Conservation (phyloP, 2,329 filamentous ascomycete species). For the Colletotrichum tofieldiae region DNA sequence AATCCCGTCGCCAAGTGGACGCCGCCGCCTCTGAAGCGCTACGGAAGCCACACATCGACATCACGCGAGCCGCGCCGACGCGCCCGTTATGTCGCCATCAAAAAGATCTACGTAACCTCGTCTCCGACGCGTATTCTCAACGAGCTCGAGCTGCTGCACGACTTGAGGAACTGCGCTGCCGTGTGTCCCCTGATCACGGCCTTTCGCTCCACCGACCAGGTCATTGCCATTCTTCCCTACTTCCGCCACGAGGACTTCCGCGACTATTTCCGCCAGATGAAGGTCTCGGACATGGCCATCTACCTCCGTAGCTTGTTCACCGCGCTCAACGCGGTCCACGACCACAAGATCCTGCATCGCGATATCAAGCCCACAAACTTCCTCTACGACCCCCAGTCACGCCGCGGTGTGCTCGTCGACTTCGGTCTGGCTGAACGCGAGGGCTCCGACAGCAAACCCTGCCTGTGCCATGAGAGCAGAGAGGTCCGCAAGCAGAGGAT, state of each 20-base stretch:
- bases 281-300: conserved; percentile 85
- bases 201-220: conserved; percentile 95
- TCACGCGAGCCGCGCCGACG: conserved; percentile 34
- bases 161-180: conserved; percentile 84
- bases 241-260: conserved; percentile 97
- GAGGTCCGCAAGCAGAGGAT: conserved; percentile 74
- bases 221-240: conserved; percentile 94
- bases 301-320: conserved; percentile 93
- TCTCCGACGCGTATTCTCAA: conserved; percentile 95
- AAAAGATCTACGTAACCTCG: conserved; percentile 99
- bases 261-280: conserved; percentile 93
- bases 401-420: conserved; percentile 94
- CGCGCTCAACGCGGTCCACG: conserved; percentile 87
- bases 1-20: conserved; percentile 74
- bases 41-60: conserved; percentile 55
- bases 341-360: conserved; percentile 88
- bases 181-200: conserved; percentile 97
- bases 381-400: conserved; percentile 86
- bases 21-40: conserved; percentile 75
- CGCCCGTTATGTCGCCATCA: conserved; percentile 92
- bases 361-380: conserved; percentile 99
- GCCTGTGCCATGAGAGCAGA: conserved; percentile 81
- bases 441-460: conserved; percentile 83
- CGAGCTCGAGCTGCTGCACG: conserved; percentile 93
- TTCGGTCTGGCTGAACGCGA: conserved; percentile 95